Percentiles rank a stretch among this genome's conserved stretches.
phyloP scores from a whole-genome alignment of 768 basidiomycete species.

The Sporobolomyces pararoseus region DNA sequence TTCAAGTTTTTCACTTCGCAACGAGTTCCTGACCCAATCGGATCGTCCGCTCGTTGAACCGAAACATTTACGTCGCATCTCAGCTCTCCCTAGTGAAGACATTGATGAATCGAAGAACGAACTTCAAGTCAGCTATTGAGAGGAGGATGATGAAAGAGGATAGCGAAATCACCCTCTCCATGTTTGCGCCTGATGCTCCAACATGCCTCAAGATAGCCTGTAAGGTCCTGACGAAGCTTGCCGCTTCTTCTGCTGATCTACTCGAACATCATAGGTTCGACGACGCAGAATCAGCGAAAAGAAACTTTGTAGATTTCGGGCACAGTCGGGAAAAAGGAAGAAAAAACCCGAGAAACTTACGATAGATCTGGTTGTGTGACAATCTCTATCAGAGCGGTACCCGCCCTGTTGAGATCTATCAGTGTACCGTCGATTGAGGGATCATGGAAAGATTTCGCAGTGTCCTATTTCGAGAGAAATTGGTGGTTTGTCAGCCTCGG shows the following conservation, averaged over 20 bases:
- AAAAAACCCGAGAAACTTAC: slow-evolving; percentile 47
- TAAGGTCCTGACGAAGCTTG: slow-evolving; percentile 73
- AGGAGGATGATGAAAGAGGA: background rate
- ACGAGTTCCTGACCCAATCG: slow-evolving; percentile 60
- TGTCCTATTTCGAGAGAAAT: slow-evolving; percentile 60
- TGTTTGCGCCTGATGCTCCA: slow-evolving; percentile 88
- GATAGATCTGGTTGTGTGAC: slow-evolving; percentile 89
- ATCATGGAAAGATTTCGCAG: slow-evolving; percentile 70
- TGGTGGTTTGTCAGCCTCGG: no score
- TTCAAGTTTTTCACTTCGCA: slow-evolving; percentile 98
- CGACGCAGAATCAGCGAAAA: no score
- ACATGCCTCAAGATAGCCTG: slow-evolving; percentile 76
- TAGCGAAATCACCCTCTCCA: slow-evolving; percentile 72
- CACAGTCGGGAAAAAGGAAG: background rate
- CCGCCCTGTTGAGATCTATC: slow-evolving; percentile 88
- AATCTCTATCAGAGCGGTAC: slow-evolving; percentile 87
- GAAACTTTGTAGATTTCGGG: background rate
- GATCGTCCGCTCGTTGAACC: slow-evolving; percentile 62
- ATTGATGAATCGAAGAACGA: background rate
- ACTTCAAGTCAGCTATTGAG: background rate
- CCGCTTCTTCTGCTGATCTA: slow-evolving; percentile 82
- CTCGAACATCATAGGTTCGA: no score
- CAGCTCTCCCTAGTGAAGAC: slow-evolving; percentile 82
- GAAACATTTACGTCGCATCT: slow-evolving; percentile 96
- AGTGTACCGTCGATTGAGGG: slow-evolving; percentile 48